These are phyloP conservation scores for Penicillium coffeae DNA, from an alignment of 495 filamentous ascomycete genomes.

Conservation along the genomic window DNA sequence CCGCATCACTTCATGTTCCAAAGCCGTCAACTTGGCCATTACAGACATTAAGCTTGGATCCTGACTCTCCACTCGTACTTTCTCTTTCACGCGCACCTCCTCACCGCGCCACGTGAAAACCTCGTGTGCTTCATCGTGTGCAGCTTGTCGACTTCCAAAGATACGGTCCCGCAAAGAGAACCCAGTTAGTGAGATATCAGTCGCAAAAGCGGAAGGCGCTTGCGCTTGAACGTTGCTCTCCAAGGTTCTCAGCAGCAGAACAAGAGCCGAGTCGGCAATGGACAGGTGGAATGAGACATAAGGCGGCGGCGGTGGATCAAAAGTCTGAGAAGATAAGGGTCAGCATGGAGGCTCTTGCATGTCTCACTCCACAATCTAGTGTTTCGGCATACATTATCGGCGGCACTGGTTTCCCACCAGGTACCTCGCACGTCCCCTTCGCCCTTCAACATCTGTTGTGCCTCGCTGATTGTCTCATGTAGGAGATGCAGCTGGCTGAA, in stretches of 20 bases:
- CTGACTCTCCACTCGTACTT: constrained; percentile 84
- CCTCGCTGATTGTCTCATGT: constrained; percentile 70
- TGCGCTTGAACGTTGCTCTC: constrained; percentile 59
- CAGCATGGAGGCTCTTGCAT: neutral
- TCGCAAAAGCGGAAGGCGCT: constrained; percentile 55
- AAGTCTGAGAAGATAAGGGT: constrained; percentile 26
- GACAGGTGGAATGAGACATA: constrained; percentile 70
- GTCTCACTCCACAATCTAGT: neutral
- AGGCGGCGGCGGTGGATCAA: constrained; percentile 56
- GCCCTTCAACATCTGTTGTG: constrained; percentile 49
- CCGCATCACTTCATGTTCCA: constrained; percentile 68
- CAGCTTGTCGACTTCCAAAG: constrained; percentile 50
- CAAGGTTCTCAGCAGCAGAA: constrained; percentile 75
- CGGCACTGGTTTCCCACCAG: constrained; percentile 56
- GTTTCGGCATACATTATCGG: constrained; percentile 44
- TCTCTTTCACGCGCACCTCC: constrained; percentile 83
- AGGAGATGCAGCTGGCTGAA: constrained; percentile 75
- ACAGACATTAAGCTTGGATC: constrained; percentile 87
- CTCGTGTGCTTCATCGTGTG: constrained; percentile 77
- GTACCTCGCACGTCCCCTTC: constrained; percentile 46
- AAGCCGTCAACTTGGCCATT: constrained; percentile 77
- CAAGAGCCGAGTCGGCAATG: constrained; percentile 71
- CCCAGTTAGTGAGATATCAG: constrained; percentile 50
- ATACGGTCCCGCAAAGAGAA: constrained; percentile 57
- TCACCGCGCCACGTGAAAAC: constrained; percentile 64